Base-by-base conservation (phyloP, 352 stramenopile genomes). In the Pilasporangium apinafurcum region DNA sequence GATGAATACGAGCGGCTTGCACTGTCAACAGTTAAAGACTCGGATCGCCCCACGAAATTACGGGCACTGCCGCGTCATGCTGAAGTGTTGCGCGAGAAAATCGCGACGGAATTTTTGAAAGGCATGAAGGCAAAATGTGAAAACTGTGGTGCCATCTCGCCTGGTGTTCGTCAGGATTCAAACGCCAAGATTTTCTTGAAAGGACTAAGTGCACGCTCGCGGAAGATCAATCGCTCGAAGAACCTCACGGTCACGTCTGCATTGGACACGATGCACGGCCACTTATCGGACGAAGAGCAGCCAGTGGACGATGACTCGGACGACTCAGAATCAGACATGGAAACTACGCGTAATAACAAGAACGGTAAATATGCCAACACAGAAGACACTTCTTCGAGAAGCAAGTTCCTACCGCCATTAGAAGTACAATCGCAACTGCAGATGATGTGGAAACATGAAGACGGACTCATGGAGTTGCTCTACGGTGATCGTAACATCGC, bases 121-220 rank as follows among this genome's bases (percentile, higher is more conserved):
- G 65, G 65, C 14, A 93, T 96, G 53, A 95, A 87, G 37, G 77
- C 88, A 49, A 96, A 95, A 51, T 99, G 97, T 76, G 83, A 96
- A 35, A 98, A 99, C 74, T 99, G 97, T 56, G 85, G 84, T 28
- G 95, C 96, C 20, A 96, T 96, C 48, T 97, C 78, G 26, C 93
- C 95, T 4, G 89, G 80, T 32, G 59, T 99, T n/a, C 80, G 97
- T 36, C 97, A 99, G 62, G 97, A 99, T 70, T 86, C 91, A 13
- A 91, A 75, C 44, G 94, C 96, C 51, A 99, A 99, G 62, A 93
- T 99, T 47, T 99, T 99, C 67, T 76, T 97, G 24, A 96, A 93
- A 58, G 66, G 70, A 17, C 70, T 95, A 9, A 95, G 77, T 34
- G 63, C 73, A 20, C 78, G 79, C 20, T 83, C 78, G 45, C 75